Conservation (phyloP, 345 rosid species). For the Sisymbrium altissimum region DNA sequence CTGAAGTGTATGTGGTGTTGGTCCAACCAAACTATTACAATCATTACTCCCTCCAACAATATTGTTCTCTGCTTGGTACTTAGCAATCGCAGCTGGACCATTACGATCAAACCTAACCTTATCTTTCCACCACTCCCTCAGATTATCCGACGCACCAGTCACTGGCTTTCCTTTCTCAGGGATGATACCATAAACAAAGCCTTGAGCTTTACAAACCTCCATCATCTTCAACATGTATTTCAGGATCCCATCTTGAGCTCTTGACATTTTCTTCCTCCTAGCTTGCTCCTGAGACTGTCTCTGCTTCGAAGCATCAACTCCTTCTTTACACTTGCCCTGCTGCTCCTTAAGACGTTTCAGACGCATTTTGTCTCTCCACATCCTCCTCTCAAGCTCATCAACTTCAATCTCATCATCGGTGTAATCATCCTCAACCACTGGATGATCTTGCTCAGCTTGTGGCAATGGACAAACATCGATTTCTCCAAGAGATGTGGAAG, state of each 20-base stretch:
- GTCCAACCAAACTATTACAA: slow-evolving; percentile 34
- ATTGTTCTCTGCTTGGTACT: slow-evolving; percentile 51
- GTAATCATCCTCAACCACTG: slow-evolving; percentile 50
- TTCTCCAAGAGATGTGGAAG: slow-evolving; percentile 39
- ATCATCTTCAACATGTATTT: slow-evolving; percentile 87
- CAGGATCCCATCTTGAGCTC: slow-evolving; percentile 80
- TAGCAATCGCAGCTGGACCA: slow-evolving; percentile 78
- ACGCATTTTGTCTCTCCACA: slow-evolving; percentile 78
- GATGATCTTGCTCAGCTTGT: slow-evolving; percentile 45
- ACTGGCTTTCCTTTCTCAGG: slow-evolving; percentile 90
- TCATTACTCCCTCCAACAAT: slow-evolving; percentile 41
- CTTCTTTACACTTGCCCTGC: slow-evolving; percentile 50
- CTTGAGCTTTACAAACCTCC: slow-evolving; percentile 90
- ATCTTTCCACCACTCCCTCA: slow-evolving; percentile 94
- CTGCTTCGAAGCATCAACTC: slow-evolving; percentile 45
- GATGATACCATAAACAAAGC: slow-evolving; percentile 80
- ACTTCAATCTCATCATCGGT: slow-evolving; percentile 68
- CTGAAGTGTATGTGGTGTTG: slow-evolving; percentile 57
- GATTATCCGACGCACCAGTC: slow-evolving; percentile 85
- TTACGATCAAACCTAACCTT: slow-evolving; percentile 79
- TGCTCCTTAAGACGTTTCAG: slow-evolving; percentile 63
- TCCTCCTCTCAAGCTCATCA: slow-evolving; percentile 72
- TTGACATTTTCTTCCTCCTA: slow-evolving; percentile 83
- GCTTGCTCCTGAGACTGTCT: slow-evolving; percentile 80
- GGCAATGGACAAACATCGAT: slow-evolving; percentile 35